A percentile compares a stretch with the other conserved stretches of the same genome.
Evolutionary conservation across 2,329 filamentous ascomycete genomes (phyloP).

Genomic region (Herpotrichia juniperi): DNA sequence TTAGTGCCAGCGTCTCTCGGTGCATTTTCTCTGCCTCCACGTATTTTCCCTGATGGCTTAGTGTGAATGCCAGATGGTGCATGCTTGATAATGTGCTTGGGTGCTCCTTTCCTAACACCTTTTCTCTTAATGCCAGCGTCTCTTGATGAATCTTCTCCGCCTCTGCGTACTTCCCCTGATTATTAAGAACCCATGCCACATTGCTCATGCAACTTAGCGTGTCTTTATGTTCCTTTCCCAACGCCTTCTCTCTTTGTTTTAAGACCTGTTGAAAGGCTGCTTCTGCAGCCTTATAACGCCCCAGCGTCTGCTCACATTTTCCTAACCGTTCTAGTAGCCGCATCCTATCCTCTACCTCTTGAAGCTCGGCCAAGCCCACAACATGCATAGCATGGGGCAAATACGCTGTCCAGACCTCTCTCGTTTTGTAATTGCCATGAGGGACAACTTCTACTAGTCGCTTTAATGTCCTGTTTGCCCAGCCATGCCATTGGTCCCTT

Average conservation of each 20-base stretch:
- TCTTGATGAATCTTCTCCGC: too few relatives aligned
- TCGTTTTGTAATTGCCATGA: slow-evolving; percentile 19
- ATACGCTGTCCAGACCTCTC: slow-evolving; percentile 10
- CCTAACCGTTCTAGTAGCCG: slow-evolving; percentile 10
- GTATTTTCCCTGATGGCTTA: neutral
- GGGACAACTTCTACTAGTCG: slow-evolving; percentile 30
- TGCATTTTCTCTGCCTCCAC: neutral
- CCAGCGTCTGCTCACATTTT: slow-evolving; percentile 4
- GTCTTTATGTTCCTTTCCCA: slow-evolving; percentile 5
- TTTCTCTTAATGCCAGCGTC: neutral
- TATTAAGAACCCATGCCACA: slow-evolving; percentile 3
- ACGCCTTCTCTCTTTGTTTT: slow-evolving; percentile 2
- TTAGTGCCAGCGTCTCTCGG: neutral
- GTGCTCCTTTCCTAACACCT: neutral
- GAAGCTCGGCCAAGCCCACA: slow-evolving; percentile 9
- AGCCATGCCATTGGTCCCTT: slow-evolving; percentile 16
- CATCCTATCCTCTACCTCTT: slow-evolving; percentile 1
- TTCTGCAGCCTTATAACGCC: slow-evolving; percentile 8
- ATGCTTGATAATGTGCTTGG: neutral
- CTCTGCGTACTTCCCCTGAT: too few relatives aligned
- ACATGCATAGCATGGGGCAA: slow-evolving; percentile 15
- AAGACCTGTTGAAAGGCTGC: slow-evolving; percentile 3
- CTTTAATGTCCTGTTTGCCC: slow-evolving; percentile 16
- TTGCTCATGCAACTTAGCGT: slow-evolving; percentile 11
- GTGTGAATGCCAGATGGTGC: neutral